These are phyloP conservation scores for Crithidia thermophila DNA, from an alignment of 208 protist genomes.

Conservation along the genomic window DNA sequence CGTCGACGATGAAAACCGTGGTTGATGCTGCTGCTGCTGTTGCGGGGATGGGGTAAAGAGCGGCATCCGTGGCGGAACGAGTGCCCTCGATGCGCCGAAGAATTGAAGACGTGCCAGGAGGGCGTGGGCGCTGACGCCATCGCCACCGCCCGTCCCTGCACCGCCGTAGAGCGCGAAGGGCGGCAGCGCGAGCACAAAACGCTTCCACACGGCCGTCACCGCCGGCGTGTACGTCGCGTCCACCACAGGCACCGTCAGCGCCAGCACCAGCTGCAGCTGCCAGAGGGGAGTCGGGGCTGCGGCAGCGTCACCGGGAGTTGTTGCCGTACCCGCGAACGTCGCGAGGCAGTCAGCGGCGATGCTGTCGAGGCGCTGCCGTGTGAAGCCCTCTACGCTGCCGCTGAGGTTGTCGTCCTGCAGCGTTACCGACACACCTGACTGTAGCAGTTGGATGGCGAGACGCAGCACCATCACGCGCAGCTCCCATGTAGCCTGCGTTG, in stretches of 20 bases:
- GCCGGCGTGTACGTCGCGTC: background rate
- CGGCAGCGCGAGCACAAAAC: too few relatives aligned
- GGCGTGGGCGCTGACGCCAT: background rate
- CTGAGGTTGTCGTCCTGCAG: too few relatives aligned
- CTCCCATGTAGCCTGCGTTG: constrained; percentile 34
- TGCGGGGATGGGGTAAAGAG: background rate
- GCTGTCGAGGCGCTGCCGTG: background rate
- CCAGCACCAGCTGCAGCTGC: constrained; percentile 29
- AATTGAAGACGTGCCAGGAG: background rate
- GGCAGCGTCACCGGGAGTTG: background rate
- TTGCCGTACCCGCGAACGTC: constrained; percentile 3
- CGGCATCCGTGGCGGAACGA: background rate
- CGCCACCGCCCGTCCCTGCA: background rate
- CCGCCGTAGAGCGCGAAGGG: background rate
- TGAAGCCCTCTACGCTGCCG: background rate
- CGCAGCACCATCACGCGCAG: constrained; percentile 28
- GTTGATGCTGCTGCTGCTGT: background rate
- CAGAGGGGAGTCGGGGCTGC: background rate
- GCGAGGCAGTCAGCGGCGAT: constrained; percentile 18
- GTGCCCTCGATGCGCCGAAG: background rate
- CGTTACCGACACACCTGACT: background rate
- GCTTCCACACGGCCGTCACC: constrained; percentile 15
- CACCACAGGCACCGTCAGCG: background rate
- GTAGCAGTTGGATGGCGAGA: constrained; percentile 16
- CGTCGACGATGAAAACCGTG: too few relatives aligned